Evolutionary conservation across 148 eudicot species (phyloP), one percentile per base, ranked within the genome.

Genomic region (Fagopyrum tataricum): DNA sequence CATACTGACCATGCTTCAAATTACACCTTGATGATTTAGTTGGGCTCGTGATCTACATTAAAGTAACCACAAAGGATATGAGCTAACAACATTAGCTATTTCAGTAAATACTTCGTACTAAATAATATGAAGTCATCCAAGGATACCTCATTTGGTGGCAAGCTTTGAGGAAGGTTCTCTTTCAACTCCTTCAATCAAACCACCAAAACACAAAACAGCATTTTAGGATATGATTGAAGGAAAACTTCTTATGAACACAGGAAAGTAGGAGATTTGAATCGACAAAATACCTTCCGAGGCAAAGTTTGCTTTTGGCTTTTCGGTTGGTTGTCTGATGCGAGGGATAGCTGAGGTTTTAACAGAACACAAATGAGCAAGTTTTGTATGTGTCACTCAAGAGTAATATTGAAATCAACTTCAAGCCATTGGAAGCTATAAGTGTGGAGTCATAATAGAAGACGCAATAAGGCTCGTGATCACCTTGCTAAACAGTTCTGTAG

Each of bases 401-500:
- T 46, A 53, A 31, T 31, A 3, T 31, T 31, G 37, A 31, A 31
- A 31, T 3, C 37, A 31, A 31, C 6, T 7, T 21, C 21, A 21
- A 21, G 11, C 11, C 62, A 56, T 12, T 21, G 62, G 62, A 59
- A 59, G 15, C 8, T 23, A 11, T 15, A 24, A 59, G 23, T 56
- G 12, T 56, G 4, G 62, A 20, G 23, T 56, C 2, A 3, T 31
- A 1, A 31, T 31, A 31, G 37, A 31, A 31, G 26, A 56, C 20
- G 21, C 62, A 56, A 56, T 59, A 24, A 59, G 66, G 39, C 66
- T 59, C 23, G 26, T 8, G 26, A 24, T 59, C 66, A 92, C 96
- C 92, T 88, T 82, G 20, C 74, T 80, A 79, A 88, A 88, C 73
- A 86, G 58, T 73, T 90, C 91, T 46, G 23, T 73, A 44, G 89